Evolutionary conservation across 176 grass and related monocot genomes (phyloP).

Genomic region (Melocanna baccifera): DNA sequence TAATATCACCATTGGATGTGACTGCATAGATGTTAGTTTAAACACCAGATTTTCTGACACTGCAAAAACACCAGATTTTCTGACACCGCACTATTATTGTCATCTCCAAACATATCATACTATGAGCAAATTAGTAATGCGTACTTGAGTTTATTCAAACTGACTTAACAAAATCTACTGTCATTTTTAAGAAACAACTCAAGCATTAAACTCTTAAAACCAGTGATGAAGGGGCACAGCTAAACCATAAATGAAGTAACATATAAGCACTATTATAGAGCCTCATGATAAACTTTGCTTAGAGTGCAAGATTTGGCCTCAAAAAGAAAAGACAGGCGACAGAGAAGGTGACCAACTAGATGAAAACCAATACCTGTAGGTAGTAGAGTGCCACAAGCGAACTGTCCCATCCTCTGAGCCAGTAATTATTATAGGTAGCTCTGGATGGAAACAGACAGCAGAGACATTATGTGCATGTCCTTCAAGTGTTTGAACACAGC

Average conservation of each 20-base stretch:
- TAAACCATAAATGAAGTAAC: not conserved
- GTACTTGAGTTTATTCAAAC: not conserved
- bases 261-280: not conserved
- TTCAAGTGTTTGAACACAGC: slow-evolving; percentile 98
- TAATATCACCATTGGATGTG: not conserved
- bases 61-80: not conserved
- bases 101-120: not conserved
- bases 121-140: not conserved
- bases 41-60: not conserved
- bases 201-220: not conserved
- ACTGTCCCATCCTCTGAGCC: slow-evolving; percentile 96
- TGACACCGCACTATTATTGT: not conserved
- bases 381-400: slow-evolving; percentile 93
- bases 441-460: slow-evolving; percentile 93
- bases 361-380: slow-evolving; percentile 61
- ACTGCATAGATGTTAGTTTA: not conserved
- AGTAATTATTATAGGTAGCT: slow-evolving; percentile 97
- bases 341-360: not conserved
- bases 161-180: not conserved
- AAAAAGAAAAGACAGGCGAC: not conserved
- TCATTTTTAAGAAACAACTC: not conserved
- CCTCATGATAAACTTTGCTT: not conserved
- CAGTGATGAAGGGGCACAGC: not conserved
- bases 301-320: not conserved
- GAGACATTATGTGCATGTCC: slow-evolving; percentile 97